Evolutionary conservation across 2,329 filamentous ascomycete species (phyloP), one percentile per base, ranked within the genome.

Genomic region (Exophiala sp.): DNA sequence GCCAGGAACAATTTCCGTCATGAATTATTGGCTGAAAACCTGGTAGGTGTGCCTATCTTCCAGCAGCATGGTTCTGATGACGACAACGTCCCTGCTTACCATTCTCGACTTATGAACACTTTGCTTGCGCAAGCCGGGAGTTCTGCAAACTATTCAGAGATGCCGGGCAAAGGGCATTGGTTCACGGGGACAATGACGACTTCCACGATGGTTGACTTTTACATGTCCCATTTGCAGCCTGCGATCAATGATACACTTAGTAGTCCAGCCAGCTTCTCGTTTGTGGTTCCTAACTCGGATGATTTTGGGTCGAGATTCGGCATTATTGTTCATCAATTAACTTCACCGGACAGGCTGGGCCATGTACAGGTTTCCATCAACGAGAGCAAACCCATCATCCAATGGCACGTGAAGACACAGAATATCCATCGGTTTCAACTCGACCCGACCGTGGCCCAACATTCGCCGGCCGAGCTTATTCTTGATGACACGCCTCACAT

Each of bases 61-160:
- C 77, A 81, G 59, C 80, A 83, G 57, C 81, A 84, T 65, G 80
- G 81, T 4, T 70, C 72, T 24, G 62, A 68, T 8, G 81, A 84
- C 62, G 78, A 81, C 58, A 84, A 84, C 61, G 81, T 84, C 2
- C 81, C 81, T 0, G 69, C 73, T 5, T 83, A 80, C 60, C 75
- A 84, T 64, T 82, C 80, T 3, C 71, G 81, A 7, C 66, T 81
- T 8, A 76, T 84, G 66, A 72, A 74, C 41, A 73, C 78, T 54
- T 68, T 80, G 39, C 65, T 80, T 10, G 68, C 68, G 18, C 70
- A 79, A 59, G 66, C 67, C 45, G 71, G 69, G 5, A 69, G 67
- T 41, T 63, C 71, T 4, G 75, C 74, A 10, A 65, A 67, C 6
- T 83, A 81, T 62, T 64, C 72, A 40, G 81, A 84, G 62, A 64